Conservation (phyloP, 2,329 filamentous ascomycete species). For the Scleromitrula shiraiana region DNA sequence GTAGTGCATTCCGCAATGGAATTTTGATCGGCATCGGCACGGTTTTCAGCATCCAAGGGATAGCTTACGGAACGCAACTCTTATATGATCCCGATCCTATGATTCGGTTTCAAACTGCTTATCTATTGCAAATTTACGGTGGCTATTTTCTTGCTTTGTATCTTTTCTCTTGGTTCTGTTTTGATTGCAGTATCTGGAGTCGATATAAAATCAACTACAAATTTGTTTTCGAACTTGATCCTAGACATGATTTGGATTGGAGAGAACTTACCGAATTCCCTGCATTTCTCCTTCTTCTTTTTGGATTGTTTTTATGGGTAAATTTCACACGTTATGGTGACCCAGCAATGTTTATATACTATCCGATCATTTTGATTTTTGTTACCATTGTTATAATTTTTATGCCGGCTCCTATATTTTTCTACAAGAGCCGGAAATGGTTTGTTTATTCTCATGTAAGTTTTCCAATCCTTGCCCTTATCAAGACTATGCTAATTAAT, state of each 20-base stretch:
- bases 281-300: constrained; percentile 68
- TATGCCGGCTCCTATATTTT: constrained; percentile 66
- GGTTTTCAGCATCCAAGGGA: constrained; percentile 58
- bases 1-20: constrained; percentile 51
- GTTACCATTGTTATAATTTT: constrained; percentile 63
- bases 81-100: constrained; percentile 43
- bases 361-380: constrained; percentile 71
- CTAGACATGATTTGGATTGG: constrained; percentile 81
- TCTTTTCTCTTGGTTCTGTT: constrained; percentile 73
- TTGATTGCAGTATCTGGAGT: constrained; percentile 79
- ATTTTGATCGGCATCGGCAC: constrained; percentile 60
- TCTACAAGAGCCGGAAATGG: constrained; percentile 73
- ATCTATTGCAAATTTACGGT: constrained; percentile 81
- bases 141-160: constrained; percentile 83
- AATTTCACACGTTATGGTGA: constrained; percentile 70
- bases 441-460: constrained; percentile 81
- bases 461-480: constrained; percentile 14
- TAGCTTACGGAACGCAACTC: constrained; percentile 48
- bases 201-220: constrained; percentile 85
- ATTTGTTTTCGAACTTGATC: constrained; percentile 95
- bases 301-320: constrained; percentile 78
- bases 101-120: constrained; percentile 49
- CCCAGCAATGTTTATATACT: constrained; percentile 70
- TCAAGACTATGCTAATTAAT: constrained; percentile 25
- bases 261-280: constrained; percentile 80